Percentiles rank a stretch among this genome's conserved stretches.
phyloP scores from a whole-genome alignment of 768 basidiomycete species.

The Cystobasidium tubakii region DNA sequence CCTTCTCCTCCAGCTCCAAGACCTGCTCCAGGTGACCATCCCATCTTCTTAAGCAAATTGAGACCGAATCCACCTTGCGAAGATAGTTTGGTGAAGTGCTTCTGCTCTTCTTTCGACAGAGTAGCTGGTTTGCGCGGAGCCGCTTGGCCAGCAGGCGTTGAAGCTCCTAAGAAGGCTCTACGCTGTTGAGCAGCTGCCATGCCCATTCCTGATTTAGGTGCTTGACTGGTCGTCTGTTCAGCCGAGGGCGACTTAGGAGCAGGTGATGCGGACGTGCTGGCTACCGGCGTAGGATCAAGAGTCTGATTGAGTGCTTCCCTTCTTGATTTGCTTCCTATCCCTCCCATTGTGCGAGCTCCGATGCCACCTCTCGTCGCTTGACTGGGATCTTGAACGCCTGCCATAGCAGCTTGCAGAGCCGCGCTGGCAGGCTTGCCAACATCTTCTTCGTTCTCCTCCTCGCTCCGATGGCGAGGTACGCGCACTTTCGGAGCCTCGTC shows the following conservation, averaged over 20 bases:
- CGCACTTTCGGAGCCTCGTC: slow-evolving; percentile 59
- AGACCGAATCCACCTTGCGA: slow-evolving; percentile 65
- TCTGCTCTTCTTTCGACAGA: slow-evolving; percentile 62
- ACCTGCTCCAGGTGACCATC: slow-evolving; percentile 78
- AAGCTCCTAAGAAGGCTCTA: slow-evolving; percentile 54
- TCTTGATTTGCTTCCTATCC: slow-evolving; percentile 24
- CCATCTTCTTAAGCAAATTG: slow-evolving; percentile 87
- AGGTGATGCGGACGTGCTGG: slow-evolving; percentile 44
- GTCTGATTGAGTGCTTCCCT: neutral
- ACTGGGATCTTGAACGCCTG: slow-evolving; percentile 37
- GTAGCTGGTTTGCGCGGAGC: slow-evolving; percentile 46
- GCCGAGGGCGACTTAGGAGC: neutral
- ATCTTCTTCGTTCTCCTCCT: slow-evolving; percentile 5
- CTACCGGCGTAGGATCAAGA: slow-evolving; percentile 29
- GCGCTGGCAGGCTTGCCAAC: slow-evolving; percentile 24
- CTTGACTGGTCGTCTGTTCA: neutral
- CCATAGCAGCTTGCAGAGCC: slow-evolving; percentile 5
- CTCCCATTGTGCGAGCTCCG: slow-evolving; percentile 32
- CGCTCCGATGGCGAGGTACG: slow-evolving; percentile 48
- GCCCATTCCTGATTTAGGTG: neutral
- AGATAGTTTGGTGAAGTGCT: slow-evolving; percentile 75
- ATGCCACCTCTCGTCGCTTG: slow-evolving; percentile 36
- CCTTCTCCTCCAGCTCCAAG: slow-evolving; percentile 70
- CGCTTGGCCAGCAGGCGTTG: slow-evolving; percentile 26
- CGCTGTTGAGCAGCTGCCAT: slow-evolving; percentile 52